A percentile compares a stretch with the other conserved stretches of the same genome.
phyloP scores from a whole-genome alignment of 2,329 filamentous ascomycete genomes.

The Blastomyces emzantsi region DNA sequence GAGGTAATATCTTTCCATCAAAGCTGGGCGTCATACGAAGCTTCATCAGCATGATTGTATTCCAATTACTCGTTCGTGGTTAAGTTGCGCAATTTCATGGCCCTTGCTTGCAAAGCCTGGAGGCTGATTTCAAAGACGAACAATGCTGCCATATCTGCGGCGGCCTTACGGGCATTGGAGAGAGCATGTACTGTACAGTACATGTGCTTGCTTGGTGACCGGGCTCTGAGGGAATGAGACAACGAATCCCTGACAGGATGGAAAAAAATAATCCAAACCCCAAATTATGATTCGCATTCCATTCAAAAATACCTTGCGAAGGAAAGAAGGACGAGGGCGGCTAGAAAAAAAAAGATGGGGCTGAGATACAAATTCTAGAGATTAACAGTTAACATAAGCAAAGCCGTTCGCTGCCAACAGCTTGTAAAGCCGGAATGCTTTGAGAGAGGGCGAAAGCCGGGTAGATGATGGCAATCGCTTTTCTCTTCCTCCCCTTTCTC shows the following conservation, averaged over 20 bases:
- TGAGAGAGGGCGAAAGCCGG: neutral
- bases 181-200: no score
- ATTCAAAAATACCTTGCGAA: neutral
- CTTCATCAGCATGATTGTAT: neutral
- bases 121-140: neutral
- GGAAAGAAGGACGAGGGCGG: neutral
- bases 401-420: conserved; percentile 1
- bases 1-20: neutral
- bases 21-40: neutral
- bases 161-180: no score
- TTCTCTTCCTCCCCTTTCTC: neutral
- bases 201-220: no score
- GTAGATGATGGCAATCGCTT: neutral
- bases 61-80: neutral
- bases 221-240: no score
- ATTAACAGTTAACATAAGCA: neutral
- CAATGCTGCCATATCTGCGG: neutral
- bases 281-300: neutral
- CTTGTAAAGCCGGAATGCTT: neutral
- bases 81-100: neutral
- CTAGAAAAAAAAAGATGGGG: neutral
- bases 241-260: neutral
- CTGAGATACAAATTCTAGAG: neutral
- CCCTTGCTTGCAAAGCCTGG: neutral
- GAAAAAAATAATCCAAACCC: neutral